Evolutionary conservation across 169 alveolate species (phyloP), one percentile per base, ranked within the genome.

Genomic region (Cryptosporidium parvum): DNA sequence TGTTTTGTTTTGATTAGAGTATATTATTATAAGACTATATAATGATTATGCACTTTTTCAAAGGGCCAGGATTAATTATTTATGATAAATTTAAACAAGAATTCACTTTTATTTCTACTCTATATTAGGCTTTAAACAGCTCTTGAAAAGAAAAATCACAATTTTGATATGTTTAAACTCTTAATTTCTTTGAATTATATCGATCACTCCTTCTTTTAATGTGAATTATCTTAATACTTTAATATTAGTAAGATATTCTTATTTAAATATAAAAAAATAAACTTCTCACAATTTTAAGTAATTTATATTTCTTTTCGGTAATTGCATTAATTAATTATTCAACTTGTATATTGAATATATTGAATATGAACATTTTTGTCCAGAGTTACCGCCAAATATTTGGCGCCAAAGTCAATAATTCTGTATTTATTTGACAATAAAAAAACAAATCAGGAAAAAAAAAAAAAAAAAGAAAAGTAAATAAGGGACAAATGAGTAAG

Each of bases 401-500:
- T 31, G 52, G 72, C 72, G 72, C 72, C 72, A 65, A 31, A 12
- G 72, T 1, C 31, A 65, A 21, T 2, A 4, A n/a, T 26, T 26
- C 0, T 62, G 12, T n/a, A 62, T 23, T 5, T 31, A 26, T 62
- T 62, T 26, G 72, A 65, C 42, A 21, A 23, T 5, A 16, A 9
- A 69, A 69, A 21, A 71, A 71, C 31, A 71, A 4, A 29, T 23
- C 18, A 14, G 18, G 31, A 51, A 51, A 2, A 6, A 16, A 51
- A 48, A 48, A n/a, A 45, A 51, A n/a, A n/a, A 53, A 1, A 73
- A n/a, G 33, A 53, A n/a, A 21, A 56, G 37, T 26, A 56, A 56
- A 4, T 33, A 29, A 10, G 12, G 10, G n/a, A 52, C 5, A 39
- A 48, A 80, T 80, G 89, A 80, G 89, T 23, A 80, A 80, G 14